Evolutionary conservation across 352 stramenopile genomes (phyloP).

Genomic region (Globisporangium mamillatum): DNA sequence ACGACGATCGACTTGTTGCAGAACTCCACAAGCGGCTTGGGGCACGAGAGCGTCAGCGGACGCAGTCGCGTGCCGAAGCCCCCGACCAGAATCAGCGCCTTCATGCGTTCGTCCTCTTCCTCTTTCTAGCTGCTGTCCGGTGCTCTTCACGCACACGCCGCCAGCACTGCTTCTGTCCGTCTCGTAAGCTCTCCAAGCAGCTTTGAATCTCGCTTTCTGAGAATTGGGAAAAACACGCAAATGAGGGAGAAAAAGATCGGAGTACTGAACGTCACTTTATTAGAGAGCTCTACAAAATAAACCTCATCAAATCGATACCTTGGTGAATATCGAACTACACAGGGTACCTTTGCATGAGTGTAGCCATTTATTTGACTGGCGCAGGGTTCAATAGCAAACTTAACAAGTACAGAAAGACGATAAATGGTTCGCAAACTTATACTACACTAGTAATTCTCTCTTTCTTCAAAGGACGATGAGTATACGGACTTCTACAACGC

Average conservation of each 20-base stretch:
- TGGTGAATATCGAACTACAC: background rate
- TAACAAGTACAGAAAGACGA: background rate
- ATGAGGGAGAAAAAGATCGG: conserved; percentile 12
- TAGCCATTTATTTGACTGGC: background rate
- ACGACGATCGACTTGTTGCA: conserved; percentile 90
- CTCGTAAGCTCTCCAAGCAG: background rate
- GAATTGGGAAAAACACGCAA: background rate
- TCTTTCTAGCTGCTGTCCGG: background rate
- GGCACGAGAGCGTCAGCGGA: conserved; percentile 86
- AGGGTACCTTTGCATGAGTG: background rate
- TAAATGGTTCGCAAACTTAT: background rate
- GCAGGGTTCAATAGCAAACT: background rate
- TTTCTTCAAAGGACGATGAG: background rate
- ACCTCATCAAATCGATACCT: background rate
- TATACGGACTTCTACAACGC: background rate
- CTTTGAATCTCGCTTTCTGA: conserved; percentile 1
- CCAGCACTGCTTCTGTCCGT: background rate
- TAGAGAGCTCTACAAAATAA: background rate
- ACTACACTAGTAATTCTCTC: background rate
- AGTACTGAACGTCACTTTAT: background rate
- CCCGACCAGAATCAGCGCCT: conserved; percentile 89
- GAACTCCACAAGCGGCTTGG: conserved; percentile 90
- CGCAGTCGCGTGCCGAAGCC: conserved; percentile 89
- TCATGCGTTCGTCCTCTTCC: conserved; percentile 47
- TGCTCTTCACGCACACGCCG: background rate